Base-by-base conservation (phyloP, 2,329 filamentous ascomycete species). In the Penicillium occitanis region DNA sequence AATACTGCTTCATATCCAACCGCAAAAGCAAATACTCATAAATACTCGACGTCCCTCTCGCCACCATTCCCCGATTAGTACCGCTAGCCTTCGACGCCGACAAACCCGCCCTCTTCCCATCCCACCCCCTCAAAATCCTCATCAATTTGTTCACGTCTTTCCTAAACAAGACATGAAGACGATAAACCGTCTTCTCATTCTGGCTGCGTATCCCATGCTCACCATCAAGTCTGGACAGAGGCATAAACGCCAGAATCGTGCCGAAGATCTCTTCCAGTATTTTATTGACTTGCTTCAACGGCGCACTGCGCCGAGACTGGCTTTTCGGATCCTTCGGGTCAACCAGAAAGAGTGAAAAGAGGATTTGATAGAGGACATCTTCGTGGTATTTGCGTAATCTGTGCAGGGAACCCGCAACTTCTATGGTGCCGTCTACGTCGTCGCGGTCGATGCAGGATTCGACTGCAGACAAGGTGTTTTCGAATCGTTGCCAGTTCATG, bases 191-290 rank as follows among this genome's bases (percentile, higher is more conserved):
- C 13, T 74, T 77, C 66, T 79, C 78, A 6, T 72, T 74, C 14
- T 79, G 69, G 70, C 79, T 69, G 51, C 80, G 77, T 13, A 80
- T 69, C 17, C 77, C 76, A 69, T 79, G 79, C n/a, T 79, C 71
- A 1, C 76, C 76, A 67, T 79, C 69, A 67, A 70, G 69, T 68
- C 72, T 75, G 60, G 73, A 77, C 42, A 78, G 68, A 51, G 76
- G 73, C 64, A 89, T 87, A 73, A 95, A 95, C 13, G 83, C 80
- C 11, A 97, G 80, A n/a, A 96, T 85, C 0, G 87, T 77, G 0
- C 83, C 81, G 69, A 96, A 94, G 1, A 94, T 90, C 19, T 91
- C 89, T 68, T 96, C 90, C 0, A 97, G 79, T 0, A 96, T 79
- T 46, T 85, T 86, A 69, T 93, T 82, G 0, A 93, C 86, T 1